A percentile compares a stretch with the other conserved stretches of the same genome.
Conservation (phyloP, 2,329 filamentous ascomycete species). For the Simplicillium aogashimaense region DNA sequence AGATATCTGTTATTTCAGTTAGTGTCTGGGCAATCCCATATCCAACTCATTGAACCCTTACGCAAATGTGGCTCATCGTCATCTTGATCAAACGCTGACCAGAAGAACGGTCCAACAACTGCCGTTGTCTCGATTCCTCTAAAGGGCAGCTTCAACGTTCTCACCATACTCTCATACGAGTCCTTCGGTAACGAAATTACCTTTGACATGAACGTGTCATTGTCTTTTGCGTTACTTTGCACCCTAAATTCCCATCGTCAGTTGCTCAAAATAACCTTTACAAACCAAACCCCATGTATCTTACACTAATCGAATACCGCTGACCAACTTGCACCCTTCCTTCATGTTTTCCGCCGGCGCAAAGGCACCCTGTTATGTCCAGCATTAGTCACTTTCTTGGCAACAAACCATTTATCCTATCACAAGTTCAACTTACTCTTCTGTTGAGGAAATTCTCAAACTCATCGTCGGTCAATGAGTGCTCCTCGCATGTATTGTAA, state of each 20-base stretch:
- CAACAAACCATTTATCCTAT: not conserved
- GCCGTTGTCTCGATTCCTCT: constrained; percentile 48
- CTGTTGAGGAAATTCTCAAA: constrained; percentile 47
- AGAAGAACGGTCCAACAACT: constrained; percentile 55
- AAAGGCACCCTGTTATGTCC: constrained; percentile 39
- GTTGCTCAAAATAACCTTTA: no score
- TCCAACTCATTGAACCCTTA: constrained; percentile 20
- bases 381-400: not conserved
- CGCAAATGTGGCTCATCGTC: constrained; percentile 47
- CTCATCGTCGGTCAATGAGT: constrained; percentile 40
- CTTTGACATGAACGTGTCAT: constrained; percentile 47
- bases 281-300: constrained; percentile 19
- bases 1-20: constrained; percentile 34
- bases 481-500: constrained; percentile 40
- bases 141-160: constrained; percentile 41
- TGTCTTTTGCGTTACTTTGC: constrained; percentile 44
- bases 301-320: constrained; percentile 46
- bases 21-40: not conserved
- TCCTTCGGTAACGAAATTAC: constrained; percentile 41
- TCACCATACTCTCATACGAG: constrained; percentile 46
- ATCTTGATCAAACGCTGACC: constrained; percentile 46
- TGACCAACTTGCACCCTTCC: constrained; percentile 32
- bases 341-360: constrained; percentile 30
- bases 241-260: constrained; percentile 26
- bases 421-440: constrained; percentile 26